Evolutionary conservation across 2,329 filamentous ascomycete species (phyloP), one percentile per base, ranked within the genome.

Genomic region (Aspergillus candidus): DNA sequence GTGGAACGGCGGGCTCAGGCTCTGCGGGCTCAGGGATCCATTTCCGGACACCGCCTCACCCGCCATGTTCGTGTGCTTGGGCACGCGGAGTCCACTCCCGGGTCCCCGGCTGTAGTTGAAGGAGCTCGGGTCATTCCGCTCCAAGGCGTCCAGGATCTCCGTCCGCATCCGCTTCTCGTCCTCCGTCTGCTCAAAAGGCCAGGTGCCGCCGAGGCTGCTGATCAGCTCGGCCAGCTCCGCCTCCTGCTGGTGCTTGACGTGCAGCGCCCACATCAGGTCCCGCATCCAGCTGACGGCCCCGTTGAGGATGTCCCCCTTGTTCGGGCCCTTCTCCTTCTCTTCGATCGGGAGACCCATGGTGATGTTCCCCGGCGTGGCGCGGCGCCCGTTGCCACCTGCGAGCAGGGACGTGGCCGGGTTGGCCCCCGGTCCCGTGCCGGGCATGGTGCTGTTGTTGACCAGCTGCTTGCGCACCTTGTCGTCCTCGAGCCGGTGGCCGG

Each of bases 261-360:
- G 83, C 47, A 95, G 73, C 72, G 94, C 84, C 93, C 93, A 97
- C 88, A 97, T 95, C 41, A 98, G 76, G 70, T 98, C 93, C 51
- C 91, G 82, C 49, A 88, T 96, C 93, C 93, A 98, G 69, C 88
- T 89, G 42, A 97, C 93, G 30, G 91, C 87, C 27, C 93, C 91
- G 61, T 97, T 97, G 57, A 98, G 83, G 47, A 98, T 97, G 58
- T 98, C 93, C 38, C 93, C 93, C 72, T 98, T 98, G 75, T 97
- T 97, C 5, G 93, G 93, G 0, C 93, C 93, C 64, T 97, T 97
- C 71, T 98, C 93, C 66, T 97, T 97, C 55, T 97, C 93, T 58
- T 98, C 93, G 31, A 94, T 79, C 0, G 93, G 91, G 27, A 97
- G 77, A 11, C 90, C 89, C 52, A 91, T 91, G 5, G 89, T 95